Evolutionary conservation across 805 yeast genomes (phyloP).

Genomic region (Schwanniomyces occidentalis): DNA sequence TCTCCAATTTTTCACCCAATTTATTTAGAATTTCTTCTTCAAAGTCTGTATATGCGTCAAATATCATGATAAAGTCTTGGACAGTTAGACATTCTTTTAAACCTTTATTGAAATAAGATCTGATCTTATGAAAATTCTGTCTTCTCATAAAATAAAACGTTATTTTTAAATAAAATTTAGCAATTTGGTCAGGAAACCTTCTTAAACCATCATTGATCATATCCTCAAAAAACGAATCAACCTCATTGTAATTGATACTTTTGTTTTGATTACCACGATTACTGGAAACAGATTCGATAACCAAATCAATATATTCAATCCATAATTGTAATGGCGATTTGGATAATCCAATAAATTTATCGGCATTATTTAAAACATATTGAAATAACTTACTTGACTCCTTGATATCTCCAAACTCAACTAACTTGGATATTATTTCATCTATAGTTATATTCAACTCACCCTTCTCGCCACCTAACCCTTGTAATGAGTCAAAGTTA

Average conservation of each 20-base stretch:
- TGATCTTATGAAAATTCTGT: constrained; percentile 23
- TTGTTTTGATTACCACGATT: constrained; percentile 10
- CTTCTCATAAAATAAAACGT: constrained; percentile 50
- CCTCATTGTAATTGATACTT: constrained; percentile 3
- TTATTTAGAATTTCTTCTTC: constrained; percentile 50
- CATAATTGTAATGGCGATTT: constrained; percentile 51
- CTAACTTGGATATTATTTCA: constrained; percentile 28
- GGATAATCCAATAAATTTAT: constrained; percentile 23
- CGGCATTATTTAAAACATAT: constrained; percentile 29
- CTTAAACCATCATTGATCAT: constrained; percentile 15
- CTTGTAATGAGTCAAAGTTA: constrained; percentile 15
- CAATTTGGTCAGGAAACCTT: constrained; percentile 60
- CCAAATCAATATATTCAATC: constrained; percentile 44
- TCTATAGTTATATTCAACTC: constrained; percentile 21
- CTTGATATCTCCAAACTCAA: constrained; percentile 26
- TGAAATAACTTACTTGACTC: constrained; percentile 33
- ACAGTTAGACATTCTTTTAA: constrained; percentile 49
- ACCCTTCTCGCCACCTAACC: constrained; percentile 5
- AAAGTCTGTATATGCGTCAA: constrained; percentile 60
- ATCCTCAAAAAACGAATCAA: constrained; percentile 23
- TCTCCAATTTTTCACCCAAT: constrained; percentile 16
- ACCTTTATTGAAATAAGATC: constrained; percentile 48
- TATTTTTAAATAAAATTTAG: constrained; percentile 46
- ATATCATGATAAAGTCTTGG: constrained; percentile 62
- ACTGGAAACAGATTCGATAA: constrained; percentile 19